Evolutionary conservation across 2,329 filamentous ascomycete species (phyloP).

Genomic region (Ophiostoma ips): DNA sequence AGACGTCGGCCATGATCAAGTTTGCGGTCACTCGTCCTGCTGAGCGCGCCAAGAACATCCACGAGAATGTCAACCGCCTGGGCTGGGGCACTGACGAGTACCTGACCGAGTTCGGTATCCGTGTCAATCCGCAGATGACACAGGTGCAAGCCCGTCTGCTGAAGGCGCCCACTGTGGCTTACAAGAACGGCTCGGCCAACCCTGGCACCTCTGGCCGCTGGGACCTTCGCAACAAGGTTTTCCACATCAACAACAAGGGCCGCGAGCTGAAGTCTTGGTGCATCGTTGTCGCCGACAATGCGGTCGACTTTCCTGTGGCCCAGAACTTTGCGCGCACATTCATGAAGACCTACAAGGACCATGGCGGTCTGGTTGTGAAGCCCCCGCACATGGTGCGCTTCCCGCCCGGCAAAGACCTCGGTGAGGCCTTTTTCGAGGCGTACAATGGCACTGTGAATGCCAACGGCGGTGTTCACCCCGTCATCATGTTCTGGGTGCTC

Average conservation of each 20-base stretch:
- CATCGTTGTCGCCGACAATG: conserved; percentile 50
- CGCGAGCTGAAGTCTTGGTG: conserved; percentile 58
- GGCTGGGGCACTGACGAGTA: conserved; percentile 56
- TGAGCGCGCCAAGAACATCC: conserved; percentile 54
- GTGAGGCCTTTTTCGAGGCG: conserved; percentile 38
- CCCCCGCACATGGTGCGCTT: conserved; percentile 21
- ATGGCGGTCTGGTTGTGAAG: conserved; percentile 34
- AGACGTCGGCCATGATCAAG: conserved; percentile 83
- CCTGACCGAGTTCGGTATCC: conserved; percentile 58
- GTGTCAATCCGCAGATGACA: conserved; percentile 51
- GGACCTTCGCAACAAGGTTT: conserved; percentile 75
- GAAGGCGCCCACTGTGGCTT: conserved; percentile 55
- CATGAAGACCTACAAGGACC: conserved; percentile 30
- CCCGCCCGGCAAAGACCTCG: conserved; percentile 12
- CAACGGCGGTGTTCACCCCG: conserved; percentile 42
- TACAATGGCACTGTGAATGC: conserved; percentile 40
- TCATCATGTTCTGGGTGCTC: conserved; percentile 70
- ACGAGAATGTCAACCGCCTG: conserved; percentile 50
- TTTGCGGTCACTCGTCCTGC: conserved; percentile 70
- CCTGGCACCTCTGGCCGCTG: conserved; percentile 63
- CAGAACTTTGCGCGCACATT: conserved; percentile 40
- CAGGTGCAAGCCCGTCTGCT: conserved; percentile 58
- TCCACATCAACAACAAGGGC: conserved; percentile 47
- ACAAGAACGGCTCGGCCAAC: conserved; percentile 41
- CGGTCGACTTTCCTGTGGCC: conserved; percentile 39